phyloP scores from a whole-genome alignment of 108 stramenopile species.

The Ochromonas danica region DNA sequence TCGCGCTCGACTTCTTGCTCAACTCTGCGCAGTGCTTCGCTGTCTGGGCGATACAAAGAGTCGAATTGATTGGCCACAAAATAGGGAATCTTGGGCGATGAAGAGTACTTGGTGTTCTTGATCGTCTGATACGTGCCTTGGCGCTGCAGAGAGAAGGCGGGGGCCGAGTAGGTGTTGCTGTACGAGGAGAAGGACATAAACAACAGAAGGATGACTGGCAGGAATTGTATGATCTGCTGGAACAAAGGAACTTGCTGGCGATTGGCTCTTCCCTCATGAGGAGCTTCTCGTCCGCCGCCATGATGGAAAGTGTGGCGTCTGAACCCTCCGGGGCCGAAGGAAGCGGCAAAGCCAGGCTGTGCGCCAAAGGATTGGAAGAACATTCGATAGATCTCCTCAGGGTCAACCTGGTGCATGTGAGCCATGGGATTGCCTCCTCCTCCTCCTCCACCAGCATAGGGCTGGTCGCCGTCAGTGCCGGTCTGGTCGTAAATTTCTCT shows the following conservation, averaged over 20 bases:
- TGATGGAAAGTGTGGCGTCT: background rate
- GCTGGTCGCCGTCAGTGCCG: background rate
- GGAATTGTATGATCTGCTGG: conserved; percentile 2
- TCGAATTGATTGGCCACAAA: background rate
- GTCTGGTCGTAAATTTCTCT: background rate
- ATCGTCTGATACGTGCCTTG: background rate
- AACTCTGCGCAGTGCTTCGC: background rate
- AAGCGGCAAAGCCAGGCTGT: background rate
- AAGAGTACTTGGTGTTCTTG: background rate
- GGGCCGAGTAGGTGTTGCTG: background rate
- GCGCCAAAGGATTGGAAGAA: conserved; percentile 6
- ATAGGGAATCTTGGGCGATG: conserved; percentile 3
- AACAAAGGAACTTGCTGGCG: background rate
- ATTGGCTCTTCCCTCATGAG: background rate
- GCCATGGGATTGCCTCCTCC: background rate
- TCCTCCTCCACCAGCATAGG: background rate
- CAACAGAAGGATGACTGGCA: conserved; percentile 2
- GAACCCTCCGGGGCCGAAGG: background rate
- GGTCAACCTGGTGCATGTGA: conserved; percentile 5
- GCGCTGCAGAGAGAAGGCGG: background rate
- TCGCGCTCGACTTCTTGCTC: background rate
- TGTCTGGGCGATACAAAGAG: background rate
- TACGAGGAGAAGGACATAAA: background rate
- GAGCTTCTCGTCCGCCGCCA: background rate
- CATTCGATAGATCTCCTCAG: conserved; percentile 9